Evolutionary conservation across 352 stramenopile species (phyloP), one percentile per base, ranked within the genome.

Genomic region (Pythium coloratum): DNA sequence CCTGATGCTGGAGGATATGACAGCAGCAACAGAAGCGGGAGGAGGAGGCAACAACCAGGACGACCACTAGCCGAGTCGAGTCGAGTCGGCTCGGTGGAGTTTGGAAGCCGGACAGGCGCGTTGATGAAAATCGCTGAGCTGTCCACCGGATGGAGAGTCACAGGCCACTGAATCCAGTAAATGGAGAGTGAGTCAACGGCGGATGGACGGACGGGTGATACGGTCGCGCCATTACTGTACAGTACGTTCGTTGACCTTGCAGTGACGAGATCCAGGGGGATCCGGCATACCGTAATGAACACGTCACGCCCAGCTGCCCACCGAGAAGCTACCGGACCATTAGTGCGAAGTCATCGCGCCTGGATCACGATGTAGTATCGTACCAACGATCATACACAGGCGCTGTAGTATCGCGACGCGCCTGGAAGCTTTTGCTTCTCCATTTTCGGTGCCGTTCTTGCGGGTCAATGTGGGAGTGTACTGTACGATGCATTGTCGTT

Each of bases 21-120:
- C 16, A 33, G 18, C 33, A 18, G 46, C 46, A 7, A 24, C 20
- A 24, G 20, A 24, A 24, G 20, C 28, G 28, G 28, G 28, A 38
- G 10, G 32, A 14, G 54, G 16, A 16, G 32, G 30, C 10, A 55
- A 59, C 55, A 82, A 86, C 59, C 74, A 89, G 53, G 60, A 47
- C 34, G 55, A 70, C 5, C 33, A 61, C 14, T 50, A 33, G 55
- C 34, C 46, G 1, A 53, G n/a, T 47, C 12, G 20, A 32, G 13
- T 40, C 34, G 34, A 9, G 10, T 9, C 10, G 34, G 10, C 10
- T 40, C 34, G 34, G 34, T 40, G 34, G 34, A 30, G 34, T 13
- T 40, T 40, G 34, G 10, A 44, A 40, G 34, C 34, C 34, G 34
- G 34, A 40, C 34, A 40, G 34, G 34, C 34, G 34, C 34, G 5